A percentile compares a stretch with the other conserved stretches of the same genome.
Evolutionary conservation across 2,329 filamentous ascomycete species (phyloP).

Genomic region (Alternaria infectoria): DNA sequence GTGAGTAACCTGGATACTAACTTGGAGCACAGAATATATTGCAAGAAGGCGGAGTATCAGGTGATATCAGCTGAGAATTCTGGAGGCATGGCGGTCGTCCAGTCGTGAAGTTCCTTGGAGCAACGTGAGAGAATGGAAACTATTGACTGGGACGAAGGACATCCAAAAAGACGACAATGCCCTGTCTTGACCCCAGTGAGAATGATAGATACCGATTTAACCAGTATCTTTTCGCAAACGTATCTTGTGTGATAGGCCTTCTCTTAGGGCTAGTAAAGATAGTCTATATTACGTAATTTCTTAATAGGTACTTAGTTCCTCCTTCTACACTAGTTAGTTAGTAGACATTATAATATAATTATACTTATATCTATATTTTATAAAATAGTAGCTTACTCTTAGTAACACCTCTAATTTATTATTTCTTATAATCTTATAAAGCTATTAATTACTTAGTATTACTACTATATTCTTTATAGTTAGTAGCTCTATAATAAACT

Average conservation of each 20-base stretch:
- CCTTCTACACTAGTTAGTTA: no score
- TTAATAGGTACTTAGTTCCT: no score
- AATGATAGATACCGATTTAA: not conserved
- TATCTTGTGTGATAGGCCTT: not conserved
- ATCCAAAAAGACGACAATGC: not conserved
- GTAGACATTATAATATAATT: no score
- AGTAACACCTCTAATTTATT: no score
- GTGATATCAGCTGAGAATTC: not conserved
- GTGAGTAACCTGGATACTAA: not conserved
- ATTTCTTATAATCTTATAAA: no score
- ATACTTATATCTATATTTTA: no score
- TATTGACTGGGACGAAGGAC: not conserved
- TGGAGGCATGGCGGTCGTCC: not conserved
- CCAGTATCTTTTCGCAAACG: not conserved
- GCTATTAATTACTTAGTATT: no score
- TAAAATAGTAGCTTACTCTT: no score
- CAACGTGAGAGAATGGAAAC: not conserved
- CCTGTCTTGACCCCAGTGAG: not conserved
- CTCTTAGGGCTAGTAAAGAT: not conserved
- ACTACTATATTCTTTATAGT: no score
- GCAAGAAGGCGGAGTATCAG: not conserved
- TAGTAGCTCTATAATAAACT: no score
- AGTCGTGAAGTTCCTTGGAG: not conserved
- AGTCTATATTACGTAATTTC: no score
- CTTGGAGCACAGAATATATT: slow-evolving; percentile 2